A percentile compares a stretch with the other conserved stretches of the same genome.
These are phyloP conservation scores for Pyrus bretschneideri DNA, from an alignment of 306 rosid genomes.

Conservation along the genomic window DNA sequence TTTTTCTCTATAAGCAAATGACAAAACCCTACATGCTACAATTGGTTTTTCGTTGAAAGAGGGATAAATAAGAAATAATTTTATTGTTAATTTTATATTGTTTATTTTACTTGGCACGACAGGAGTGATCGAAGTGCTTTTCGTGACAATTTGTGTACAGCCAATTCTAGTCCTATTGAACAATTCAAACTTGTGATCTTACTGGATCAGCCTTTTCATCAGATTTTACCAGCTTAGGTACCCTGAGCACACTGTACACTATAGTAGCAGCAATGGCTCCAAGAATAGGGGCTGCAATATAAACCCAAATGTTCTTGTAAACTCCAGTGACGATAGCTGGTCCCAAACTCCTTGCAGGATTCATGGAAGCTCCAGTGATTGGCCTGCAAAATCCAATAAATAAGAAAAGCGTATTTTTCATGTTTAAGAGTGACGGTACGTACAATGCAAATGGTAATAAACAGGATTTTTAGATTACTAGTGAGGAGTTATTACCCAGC, in stretches of 20 bases:
- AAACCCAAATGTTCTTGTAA: constrained; percentile 33
- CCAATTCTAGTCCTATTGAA: background rate
- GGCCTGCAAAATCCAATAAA: constrained; percentile 28
- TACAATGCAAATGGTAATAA: background rate
- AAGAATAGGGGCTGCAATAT: constrained; percentile 18
- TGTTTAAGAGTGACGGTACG: background rate
- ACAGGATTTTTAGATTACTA: background rate
- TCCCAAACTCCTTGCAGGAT: constrained; percentile 56
- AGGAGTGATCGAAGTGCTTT: background rate
- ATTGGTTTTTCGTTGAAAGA: background rate
- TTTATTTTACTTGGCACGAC: background rate
- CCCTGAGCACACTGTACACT: constrained; percentile 26
- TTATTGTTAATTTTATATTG: too few relatives aligned
- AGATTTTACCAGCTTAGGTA: constrained; percentile 14
- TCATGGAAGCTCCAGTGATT: constrained; percentile 49
- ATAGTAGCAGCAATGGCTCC: constrained; percentile 34
- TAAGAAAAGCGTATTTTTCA: background rate
- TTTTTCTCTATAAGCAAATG: background rate
- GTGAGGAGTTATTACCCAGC: constrained; percentile 26
- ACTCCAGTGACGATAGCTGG: constrained; percentile 29
- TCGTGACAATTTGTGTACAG: background rate
- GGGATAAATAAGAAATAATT: background rate
- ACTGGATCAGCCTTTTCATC: constrained; percentile 13
- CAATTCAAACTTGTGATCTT: background rate
- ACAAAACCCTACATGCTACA: background rate